Percentiles rank a stretch among this genome's conserved stretches.
phyloP scores from a whole-genome alignment of 2,329 filamentous ascomycete species.

The Colletotrichum sp. region DNA sequence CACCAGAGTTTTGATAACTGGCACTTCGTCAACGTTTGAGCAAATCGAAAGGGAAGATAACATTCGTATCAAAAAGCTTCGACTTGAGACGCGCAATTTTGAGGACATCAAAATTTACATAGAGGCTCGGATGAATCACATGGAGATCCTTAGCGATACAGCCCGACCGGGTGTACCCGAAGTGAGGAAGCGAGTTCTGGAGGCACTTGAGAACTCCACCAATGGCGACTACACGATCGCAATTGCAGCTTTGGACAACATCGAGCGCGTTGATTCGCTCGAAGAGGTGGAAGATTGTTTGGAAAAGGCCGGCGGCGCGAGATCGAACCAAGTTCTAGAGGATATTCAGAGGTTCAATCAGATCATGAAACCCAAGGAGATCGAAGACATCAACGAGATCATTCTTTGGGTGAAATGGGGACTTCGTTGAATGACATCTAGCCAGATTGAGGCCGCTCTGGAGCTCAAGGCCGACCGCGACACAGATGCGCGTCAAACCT shows the following conservation, averaged over 20 bases:
- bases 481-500: neutral
- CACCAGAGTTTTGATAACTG: neutral
- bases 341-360: constrained; percentile 35
- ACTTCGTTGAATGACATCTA: constrained; percentile 26
- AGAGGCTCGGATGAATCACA: neutral
- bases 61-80: neutral
- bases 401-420: constrained; percentile 36
- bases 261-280: constrained; percentile 35
- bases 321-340: constrained; percentile 33
- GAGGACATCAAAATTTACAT: neutral
- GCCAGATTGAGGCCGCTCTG: constrained; percentile 27
- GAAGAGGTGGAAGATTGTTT: constrained; percentile 36
- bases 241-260: constrained; percentile 24
- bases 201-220: neutral
- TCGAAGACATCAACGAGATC: constrained; percentile 40
- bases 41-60: neutral
- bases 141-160: neutral
- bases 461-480: neutral
- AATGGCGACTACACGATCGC: constrained; percentile 25
- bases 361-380: constrained; percentile 34
- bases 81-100: neutral
- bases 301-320: constrained; percentile 30
- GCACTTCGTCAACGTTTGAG: neutral
- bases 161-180: neutral
- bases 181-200: neutral